These are phyloP conservation scores for Fusarium tricinctum DNA, from an alignment of 2,329 filamentous ascomycete species.

Conservation along the genomic window DNA sequence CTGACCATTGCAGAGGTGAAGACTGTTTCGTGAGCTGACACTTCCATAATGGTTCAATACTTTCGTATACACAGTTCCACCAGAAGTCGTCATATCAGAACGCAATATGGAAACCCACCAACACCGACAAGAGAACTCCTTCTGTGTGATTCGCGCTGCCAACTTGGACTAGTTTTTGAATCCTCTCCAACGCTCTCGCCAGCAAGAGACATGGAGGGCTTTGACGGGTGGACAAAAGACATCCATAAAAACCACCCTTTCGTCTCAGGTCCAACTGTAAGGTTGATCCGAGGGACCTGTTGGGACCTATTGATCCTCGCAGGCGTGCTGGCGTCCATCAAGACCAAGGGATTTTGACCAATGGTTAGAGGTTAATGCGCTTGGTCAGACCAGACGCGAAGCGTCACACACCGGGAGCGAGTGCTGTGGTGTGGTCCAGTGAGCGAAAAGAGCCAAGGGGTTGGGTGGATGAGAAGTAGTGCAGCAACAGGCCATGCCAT, in stretches of 20 bases:
- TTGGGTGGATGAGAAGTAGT: constrained; percentile 45
- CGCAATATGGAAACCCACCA: constrained; percentile 23
- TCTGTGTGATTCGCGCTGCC: constrained; percentile 87
- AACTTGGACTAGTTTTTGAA: constrained; percentile 95
- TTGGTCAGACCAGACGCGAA: constrained; percentile 65
- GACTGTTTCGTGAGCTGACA: constrained; percentile 33
- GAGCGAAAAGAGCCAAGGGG: constrained; percentile 51
- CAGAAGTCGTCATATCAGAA: constrained; percentile 38
- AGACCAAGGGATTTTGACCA: constrained; percentile 58
- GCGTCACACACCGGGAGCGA: constrained; percentile 62
- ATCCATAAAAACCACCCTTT: constrained; percentile 91
- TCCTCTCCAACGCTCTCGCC: constrained; percentile 72
- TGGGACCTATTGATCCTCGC: constrained; percentile 49
- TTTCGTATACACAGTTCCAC: constrained; percentile 38
- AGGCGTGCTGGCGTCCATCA: constrained; percentile 64
- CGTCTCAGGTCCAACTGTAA: constrained; percentile 64
- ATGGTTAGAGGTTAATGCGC: constrained; percentile 68
- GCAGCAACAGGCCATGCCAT: constrained; percentile 28
- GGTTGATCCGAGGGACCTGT: constrained; percentile 62
- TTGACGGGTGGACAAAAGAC: constrained; percentile 88
- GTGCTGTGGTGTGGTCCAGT: constrained; percentile 59
- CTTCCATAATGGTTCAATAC: constrained; percentile 26
- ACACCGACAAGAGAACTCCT: constrained; percentile 61
- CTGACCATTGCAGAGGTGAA: constrained; percentile 23
- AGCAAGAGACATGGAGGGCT: constrained; percentile 70